phyloP scores from a whole-genome alignment of 2,329 filamentous ascomycete species.

The Colletotrichum sp. region DNA sequence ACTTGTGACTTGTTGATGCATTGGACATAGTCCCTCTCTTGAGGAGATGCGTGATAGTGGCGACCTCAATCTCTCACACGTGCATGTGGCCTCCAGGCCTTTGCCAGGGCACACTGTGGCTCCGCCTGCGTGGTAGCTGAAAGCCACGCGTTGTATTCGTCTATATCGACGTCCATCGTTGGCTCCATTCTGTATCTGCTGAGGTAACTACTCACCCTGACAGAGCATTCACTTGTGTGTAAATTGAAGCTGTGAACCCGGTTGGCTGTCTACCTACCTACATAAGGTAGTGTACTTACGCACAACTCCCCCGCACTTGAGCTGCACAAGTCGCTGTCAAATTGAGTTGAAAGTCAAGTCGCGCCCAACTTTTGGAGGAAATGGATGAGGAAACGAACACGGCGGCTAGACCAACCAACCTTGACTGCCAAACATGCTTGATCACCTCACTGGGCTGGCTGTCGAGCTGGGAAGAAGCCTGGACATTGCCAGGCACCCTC shows the following conservation, averaged over 20 bases:
- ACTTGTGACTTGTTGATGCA: not conserved
- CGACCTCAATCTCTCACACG: not conserved
- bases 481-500: not conserved
- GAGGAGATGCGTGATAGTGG: not conserved
- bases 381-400: constrained; percentile 5
- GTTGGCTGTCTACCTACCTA: not conserved
- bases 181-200: not conserved
- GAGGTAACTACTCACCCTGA: not conserved
- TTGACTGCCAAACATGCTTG: not conserved
- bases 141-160: not conserved
- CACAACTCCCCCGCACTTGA: not conserved
- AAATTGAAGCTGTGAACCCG: not conserved
- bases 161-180: not conserved
- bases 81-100: not conserved
- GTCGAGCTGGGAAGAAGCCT: constrained; percentile 3
- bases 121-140: not conserved
- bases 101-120: not conserved
- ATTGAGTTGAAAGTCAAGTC: not conserved
- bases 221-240: not conserved
- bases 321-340: not conserved
- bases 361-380: not conserved
- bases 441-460: not conserved
- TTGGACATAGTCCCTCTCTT: not conserved
- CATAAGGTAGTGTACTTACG: no score
- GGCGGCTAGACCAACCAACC: not conserved